These are phyloP conservation scores for Delphinella strobiligena DNA, from an alignment of 2,329 filamentous ascomycete species.

Conservation along the genomic window DNA sequence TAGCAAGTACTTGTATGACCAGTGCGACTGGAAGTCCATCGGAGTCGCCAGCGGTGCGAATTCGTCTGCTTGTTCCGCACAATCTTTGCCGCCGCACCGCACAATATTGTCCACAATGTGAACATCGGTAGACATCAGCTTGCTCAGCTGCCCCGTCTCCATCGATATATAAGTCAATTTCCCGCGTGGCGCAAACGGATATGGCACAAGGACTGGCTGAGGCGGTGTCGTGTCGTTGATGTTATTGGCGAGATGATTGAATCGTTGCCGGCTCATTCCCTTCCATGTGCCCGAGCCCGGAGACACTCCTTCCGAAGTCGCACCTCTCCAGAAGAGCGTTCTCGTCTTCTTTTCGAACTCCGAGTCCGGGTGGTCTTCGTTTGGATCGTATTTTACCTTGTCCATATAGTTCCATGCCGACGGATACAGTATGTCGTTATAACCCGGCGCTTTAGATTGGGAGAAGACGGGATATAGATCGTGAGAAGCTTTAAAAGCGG, in stretches of 20 bases:
- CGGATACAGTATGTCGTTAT: conserved; percentile 67
- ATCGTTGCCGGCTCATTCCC: conserved; percentile 57
- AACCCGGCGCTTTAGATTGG: conserved; percentile 58
- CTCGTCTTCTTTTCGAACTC: conserved; percentile 51
- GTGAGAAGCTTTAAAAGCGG: conserved; percentile 49
- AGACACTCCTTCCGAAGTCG: conserved; percentile 44
- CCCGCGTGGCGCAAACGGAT: conserved; percentile 20
- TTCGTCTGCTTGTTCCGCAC: conserved; percentile 39
- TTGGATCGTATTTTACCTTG: conserved; percentile 41
- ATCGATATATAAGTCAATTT: conserved; percentile 47
- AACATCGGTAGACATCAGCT: conserved; percentile 42
- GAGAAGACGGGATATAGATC: conserved; percentile 65
- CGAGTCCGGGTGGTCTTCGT: conserved; percentile 38
- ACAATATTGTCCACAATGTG: conserved; percentile 47
- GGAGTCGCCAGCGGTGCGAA: conserved; percentile 33
- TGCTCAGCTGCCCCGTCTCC: conserved; percentile 41
- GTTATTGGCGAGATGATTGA: conserved; percentile 57
- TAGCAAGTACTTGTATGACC: conserved; percentile 58
- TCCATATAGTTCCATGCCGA: conserved; percentile 50
- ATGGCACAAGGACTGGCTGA: conserved; percentile 46
- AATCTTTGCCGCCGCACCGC: conserved; percentile 44
- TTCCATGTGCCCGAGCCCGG: conserved; percentile 44
- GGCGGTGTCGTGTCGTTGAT: conserved; percentile 36
- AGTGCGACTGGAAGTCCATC: conserved; percentile 44
- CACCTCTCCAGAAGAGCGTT: conserved; percentile 64